These are phyloP conservation scores for Cryptococcus neoformans DNA, from an alignment of 1,284 basidiomycete species.

Conservation along the genomic window DNA sequence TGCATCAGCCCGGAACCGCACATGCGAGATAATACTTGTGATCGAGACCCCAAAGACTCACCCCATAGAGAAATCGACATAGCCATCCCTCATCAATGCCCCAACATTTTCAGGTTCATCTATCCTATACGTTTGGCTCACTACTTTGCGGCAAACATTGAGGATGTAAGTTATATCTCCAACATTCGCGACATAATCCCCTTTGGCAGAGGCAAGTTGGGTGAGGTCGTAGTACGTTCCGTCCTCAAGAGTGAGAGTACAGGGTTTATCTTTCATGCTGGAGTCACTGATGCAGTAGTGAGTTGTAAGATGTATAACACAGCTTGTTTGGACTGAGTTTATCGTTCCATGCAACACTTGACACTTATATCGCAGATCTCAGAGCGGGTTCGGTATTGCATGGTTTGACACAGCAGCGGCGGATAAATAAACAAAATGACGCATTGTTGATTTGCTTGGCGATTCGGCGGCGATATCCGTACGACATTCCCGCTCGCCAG, in stretches of 20 bases:
- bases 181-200: slow-evolving; percentile 36
- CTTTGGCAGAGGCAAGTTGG: slow-evolving; percentile 27
- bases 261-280: slow-evolving; percentile 12
- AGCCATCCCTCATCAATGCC: slow-evolving; percentile 29
- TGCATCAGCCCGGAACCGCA: not conserved
- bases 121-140: slow-evolving; percentile 42
- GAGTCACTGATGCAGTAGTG: no score
- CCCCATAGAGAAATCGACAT: slow-evolving; percentile 45
- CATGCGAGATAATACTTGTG: not conserved
- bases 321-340: no score
- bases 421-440: no score
- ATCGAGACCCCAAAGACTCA: not conserved
- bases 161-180: slow-evolving; percentile 39
- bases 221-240: slow-evolving; percentile 48
- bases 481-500: no score
- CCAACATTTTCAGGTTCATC: slow-evolving; percentile 41
- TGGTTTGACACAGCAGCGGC: no score
- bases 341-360: no score
- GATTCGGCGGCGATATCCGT: no score
- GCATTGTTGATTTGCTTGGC: no score
- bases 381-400: no score
- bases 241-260: slow-evolving; percentile 41
- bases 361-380: no score
- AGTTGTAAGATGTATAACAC: no score
- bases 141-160: slow-evolving; percentile 46